Evolutionary conservation across 352 stramenopile genomes (phyloP), one percentile per base, ranked within the genome.

Genomic region (Thraustochytrium striatum): DNA sequence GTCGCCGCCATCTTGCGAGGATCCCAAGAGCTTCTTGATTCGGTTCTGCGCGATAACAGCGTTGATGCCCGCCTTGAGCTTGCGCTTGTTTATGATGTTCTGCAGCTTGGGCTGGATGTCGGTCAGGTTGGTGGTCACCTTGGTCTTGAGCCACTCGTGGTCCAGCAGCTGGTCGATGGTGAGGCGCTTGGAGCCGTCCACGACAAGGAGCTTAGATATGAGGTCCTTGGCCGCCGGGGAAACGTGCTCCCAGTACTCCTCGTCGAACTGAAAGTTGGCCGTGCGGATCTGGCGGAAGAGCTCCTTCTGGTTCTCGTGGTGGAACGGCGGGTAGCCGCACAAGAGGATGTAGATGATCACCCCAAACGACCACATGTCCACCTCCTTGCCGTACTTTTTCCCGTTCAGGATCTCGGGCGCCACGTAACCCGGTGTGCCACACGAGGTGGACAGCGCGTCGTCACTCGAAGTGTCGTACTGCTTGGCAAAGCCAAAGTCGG

Each of bases 381-480:
- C 94, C 84, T 98, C 96, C 0, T 95, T 94, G 7, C 96, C 96
- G 85, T 98, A 99, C 36, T 98, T 88, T 79, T 95, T 96, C 2
- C 95, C 94, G 35, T 90, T 97, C 69, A 99, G 98, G 44, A 99
- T 95, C 85, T 99, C 95, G 1, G 93, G 93, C 0, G 94, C 94
- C 3, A 97, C 92, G 82, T 98, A 97, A 0, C 89, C 87, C 0
- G 90, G 90, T 0, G 92, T 87, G 19, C 83, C 83, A 55, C 81
- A 86, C 32, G 81, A 61, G 25, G 82, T 86, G 43, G 50, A 57
- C 41, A 86, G 58, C 1, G 50, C 65, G 11, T 83, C 82, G 5
- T 87, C 91, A 32, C 30, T 53, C 16, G 78, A 72, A 30, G 73
- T 85, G 58, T 91, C 85, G 58, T 93, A 89, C 81, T 92, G 88